Base-by-base conservation (phyloP, 257 asterid genomes). In the Solanum infundibuliforme region DNA sequence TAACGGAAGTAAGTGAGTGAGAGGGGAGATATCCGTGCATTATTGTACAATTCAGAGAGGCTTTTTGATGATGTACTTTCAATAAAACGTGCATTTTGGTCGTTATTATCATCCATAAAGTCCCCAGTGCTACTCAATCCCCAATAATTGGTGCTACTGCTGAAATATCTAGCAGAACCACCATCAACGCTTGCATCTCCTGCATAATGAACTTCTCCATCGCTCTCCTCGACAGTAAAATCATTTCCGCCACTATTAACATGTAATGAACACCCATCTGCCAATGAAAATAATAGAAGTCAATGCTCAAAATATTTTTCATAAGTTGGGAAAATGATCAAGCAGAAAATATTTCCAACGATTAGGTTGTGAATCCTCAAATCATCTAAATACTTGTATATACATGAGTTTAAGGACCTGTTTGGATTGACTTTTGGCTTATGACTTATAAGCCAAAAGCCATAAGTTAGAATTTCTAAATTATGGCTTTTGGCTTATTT, bases 71-170 rank as follows among this genome's bases (percentile, higher is more conserved):
- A 76, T 32, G 89, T 35, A 66, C 87, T 76, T 75, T 65, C 91
- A 89, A 90, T 75, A 39, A 87, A 77, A 87, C 98, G 94, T 20
- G 94, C 90, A 87, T 92, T 91, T 87, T 93, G 96, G 89, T 90
- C 88, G 71, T 58, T 88, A 71, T 89, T 86, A 87, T 92, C 98
- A 79, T 96, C 98, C 94, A 96, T 87, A 93, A 96, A 96, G 92
- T 95, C 98, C 12, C 99, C 98, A 5, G 96, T 92, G 92, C 99
- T 96, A 79, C 94, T 93, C 90, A 94, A 94, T 83, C 98, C 98
- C 98, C 99, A 96, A 89, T 84, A 75, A 58, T 85, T 94, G 72
- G 55, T 83, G 74, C 36, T 65, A 55, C 76, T 85, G 60, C 88
- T 88, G 87, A 88, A 92, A 90, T 90, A 96, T 87, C 88, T 89